Conservation (phyloP, 2,329 filamentous ascomycete genomes). For the Cadophora sp. region DNA sequence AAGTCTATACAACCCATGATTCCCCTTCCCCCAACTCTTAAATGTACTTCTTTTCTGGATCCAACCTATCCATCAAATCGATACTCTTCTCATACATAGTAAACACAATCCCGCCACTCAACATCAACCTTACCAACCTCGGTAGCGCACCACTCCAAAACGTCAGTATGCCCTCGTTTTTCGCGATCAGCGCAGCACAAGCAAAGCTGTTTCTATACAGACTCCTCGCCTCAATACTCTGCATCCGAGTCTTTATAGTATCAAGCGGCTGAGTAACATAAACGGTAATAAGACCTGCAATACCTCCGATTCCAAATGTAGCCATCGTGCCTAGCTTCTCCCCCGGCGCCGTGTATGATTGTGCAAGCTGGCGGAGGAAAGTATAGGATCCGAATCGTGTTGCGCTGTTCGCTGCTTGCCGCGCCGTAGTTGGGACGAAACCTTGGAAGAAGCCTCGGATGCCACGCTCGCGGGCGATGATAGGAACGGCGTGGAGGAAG, state of each 20-base stretch:
- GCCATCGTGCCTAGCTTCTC: conserved; percentile 89
- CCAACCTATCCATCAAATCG: conserved; percentile 79
- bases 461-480: conserved; percentile 89
- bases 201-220: conserved; percentile 88
- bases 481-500: conserved; percentile 86
- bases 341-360: conserved; percentile 89
- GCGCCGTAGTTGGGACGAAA: conserved; percentile 91
- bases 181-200: conserved; percentile 84
- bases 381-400: conserved; percentile 92
- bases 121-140: conserved; percentile 79
- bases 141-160: conserved; percentile 96
- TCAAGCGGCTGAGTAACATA: conserved; percentile 79
- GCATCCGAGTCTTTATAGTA: conserved; percentile 97
- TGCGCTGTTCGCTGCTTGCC: conserved; percentile 94
- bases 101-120: conserved; percentile 97
- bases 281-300: conserved; percentile 91
- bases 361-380: conserved; percentile 86
- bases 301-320: conserved; percentile 89
- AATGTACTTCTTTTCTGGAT: conserved; percentile 85
- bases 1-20: conserved; percentile 20
- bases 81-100: conserved; percentile 99
- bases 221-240: conserved; percentile 84
- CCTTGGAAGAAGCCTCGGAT: conserved; percentile 95
- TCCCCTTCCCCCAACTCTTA: conserved; percentile 46
- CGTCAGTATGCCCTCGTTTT: conserved; percentile 85